Base-by-base conservation (phyloP, 495 filamentous ascomycete genomes). In the Penicillium silybi region DNA sequence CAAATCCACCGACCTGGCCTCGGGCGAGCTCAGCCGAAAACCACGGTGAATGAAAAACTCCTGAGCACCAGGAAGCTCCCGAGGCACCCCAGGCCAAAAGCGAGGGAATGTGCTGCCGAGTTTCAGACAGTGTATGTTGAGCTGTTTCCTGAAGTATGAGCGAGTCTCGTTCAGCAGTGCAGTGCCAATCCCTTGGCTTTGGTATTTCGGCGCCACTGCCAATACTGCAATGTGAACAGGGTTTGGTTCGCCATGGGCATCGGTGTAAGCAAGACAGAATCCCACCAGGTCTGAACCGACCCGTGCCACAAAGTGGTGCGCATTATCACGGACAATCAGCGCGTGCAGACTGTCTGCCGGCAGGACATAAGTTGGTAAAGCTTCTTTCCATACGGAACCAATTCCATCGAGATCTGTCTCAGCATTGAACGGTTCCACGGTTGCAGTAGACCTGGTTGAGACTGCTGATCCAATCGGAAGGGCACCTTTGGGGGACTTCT, bases 1-100 rank as follows among this genome's bases (percentile, higher is more conserved):
- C 1, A 79, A 48, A 54, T 80, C 77, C 15, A 68, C 65, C 7
- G 69, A 67, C 25, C 73, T 58, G 6, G 66, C 58, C 3, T 20
- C 44, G 0, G 56, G 55, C 3, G 62, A 49, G 34, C 53, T 66
- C 18, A 75, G 61, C 29, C 60, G 61, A 48, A 74, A 74, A 23
- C 77, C 77, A 26, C 76, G 68, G 41, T 74, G 70, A 5, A 67
- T 46, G 43, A 80, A 79, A 55, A 79, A 79, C 1, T 69, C 52
- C 25, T 74, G 67, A 2, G 65, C 58, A 4, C 48, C 53, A 1
- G 70, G 60, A 22, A 80, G 53, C 48, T 76, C 70, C 13, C 57
- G 62, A 2, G 75, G 75, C 7, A 79, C 61, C 6, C 70, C 73
- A 15, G 76, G 75, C 73, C 74, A 80, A 47, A 80, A 73, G 1